Base-by-base conservation (phyloP, 441 rosid genomes). In the Populus hybrid region DNA sequence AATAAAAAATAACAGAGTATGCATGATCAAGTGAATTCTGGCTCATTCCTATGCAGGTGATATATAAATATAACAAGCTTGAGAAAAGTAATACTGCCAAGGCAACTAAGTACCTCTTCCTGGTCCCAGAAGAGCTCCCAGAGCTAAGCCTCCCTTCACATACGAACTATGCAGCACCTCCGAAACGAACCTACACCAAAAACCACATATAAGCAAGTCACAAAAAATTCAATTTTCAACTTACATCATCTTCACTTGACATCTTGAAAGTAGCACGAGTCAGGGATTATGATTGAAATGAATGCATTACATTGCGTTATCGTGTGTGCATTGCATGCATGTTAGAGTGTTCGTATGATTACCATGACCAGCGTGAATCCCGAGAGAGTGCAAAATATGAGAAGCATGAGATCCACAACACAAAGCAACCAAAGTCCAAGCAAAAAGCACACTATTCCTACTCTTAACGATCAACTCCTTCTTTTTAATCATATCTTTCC, bases 371-470 rank as follows among this genome's bases (percentile, higher is more conserved):
- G 92, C 75, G 83, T 95, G 98, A 84, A 95, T 87, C 79, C 97
- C 98, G 36, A 91, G 72, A 35, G 98, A 91, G 79, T 95, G 99
- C 84, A 90, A 80, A 77, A 92, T 85, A 84, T 94, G 99, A 28
- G 97, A 90, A 87, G 90, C 88, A 42, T 95, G 99, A 24, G 99
- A 89, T 33, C 98, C 99, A 78, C 99, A 94, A 80, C 98, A 95
- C 81, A 95, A 68, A 45, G 99, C 97, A 83, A 91, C 99, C 86
- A 92, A 84, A 45, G 92, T 93, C 99, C 99, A 93, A 5, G 99
- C 97, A 79, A 95, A 89, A 10, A 91, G 90, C 77, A 92, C 97
- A 6, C 98, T 90, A 16, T 92, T 91, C 84, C 95, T 89, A n/a
- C 92, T 92, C 88, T 87, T 86, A 64, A 81, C 82, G 2, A 93